These are phyloP conservation scores for Rozella allomycis DNA, from an alignment of 371 early-diverging fungal species.

Conservation along the genomic window DNA sequence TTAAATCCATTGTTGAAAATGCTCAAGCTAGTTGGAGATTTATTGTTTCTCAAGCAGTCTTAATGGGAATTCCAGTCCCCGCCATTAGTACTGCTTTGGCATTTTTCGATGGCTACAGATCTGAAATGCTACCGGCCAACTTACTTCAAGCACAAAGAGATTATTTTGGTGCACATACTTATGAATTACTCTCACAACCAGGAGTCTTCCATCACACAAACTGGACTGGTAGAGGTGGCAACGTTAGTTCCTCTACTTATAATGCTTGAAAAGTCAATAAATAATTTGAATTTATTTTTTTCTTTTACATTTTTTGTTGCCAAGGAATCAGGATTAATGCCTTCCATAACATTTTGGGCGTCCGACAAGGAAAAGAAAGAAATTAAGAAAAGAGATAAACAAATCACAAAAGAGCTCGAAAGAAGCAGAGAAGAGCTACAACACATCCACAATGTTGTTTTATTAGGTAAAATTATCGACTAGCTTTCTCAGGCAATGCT, in stretches of 20 bases:
- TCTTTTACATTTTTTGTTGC: too few relatives aligned
- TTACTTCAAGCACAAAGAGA: constrained; percentile 91
- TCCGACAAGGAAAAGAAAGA: too few relatives aligned
- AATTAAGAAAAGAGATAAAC: too few relatives aligned
- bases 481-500: too few relatives aligned
- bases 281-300: too few relatives aligned
- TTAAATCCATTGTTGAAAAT: constrained; percentile 60
- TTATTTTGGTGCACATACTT: constrained; percentile 97
- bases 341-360: too few relatives aligned
- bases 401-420: too few relatives aligned
- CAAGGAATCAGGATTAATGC: too few relatives aligned
- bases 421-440: too few relatives aligned
- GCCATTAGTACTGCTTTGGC: constrained; percentile 72
- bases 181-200: constrained; percentile 45
- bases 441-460: too few relatives aligned
- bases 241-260: constrained; percentile 25
- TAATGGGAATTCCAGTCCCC: constrained; percentile 77
- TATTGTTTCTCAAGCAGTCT: constrained; percentile 55
- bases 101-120: constrained; percentile 91
- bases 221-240: constrained; percentile 43
- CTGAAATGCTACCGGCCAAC: constrained; percentile 75
- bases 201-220: constrained; percentile 76
- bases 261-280: constrained; percentile 15
- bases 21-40: constrained; percentile 73
- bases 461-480: too few relatives aligned